A percentile compares a stretch with the other conserved stretches of the same genome.
phyloP scores from a whole-genome alignment of 768 basidiomycete species.

The Xerocomellus chrysenteron region DNA sequence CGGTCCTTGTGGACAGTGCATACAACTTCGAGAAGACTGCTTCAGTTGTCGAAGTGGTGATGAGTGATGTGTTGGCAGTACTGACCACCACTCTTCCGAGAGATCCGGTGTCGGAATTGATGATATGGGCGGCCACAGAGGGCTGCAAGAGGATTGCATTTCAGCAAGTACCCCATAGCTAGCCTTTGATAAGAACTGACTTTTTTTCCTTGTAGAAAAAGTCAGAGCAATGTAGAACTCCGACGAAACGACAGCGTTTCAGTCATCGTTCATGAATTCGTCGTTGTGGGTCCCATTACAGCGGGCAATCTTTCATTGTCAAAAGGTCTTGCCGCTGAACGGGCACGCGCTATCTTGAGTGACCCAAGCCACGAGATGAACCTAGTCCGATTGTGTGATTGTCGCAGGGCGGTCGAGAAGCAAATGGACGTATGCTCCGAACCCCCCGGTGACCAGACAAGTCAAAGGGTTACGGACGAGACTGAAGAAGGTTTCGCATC shows the following conservation, averaged over 20 bases:
- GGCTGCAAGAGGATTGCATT: conserved; percentile 57
- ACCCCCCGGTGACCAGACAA: conserved; percentile 17
- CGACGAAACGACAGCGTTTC: conserved; percentile 52
- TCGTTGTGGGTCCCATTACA: conserved; percentile 60
- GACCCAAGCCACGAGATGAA: conserved; percentile 45
- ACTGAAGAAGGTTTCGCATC: conserved; percentile 52
- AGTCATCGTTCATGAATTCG: conserved; percentile 56
- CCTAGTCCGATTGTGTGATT: conserved; percentile 45
- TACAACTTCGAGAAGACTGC: conserved; percentile 71
- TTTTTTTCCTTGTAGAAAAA: conserved; percentile 34
- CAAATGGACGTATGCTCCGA: conserved; percentile 16
- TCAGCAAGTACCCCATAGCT: conserved; percentile 36
- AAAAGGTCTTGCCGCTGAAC: conserved; percentile 66
- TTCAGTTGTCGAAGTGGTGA: conserved; percentile 56
- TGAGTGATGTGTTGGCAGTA: conserved; percentile 63
- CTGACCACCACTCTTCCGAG: conserved; percentile 58
- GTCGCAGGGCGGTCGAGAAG: conserved; percentile 25
- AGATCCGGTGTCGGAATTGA: conserved; percentile 73
- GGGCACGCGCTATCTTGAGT: conserved; percentile 52
- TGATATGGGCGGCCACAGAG: conserved; percentile 58
- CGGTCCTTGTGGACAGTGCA: conserved; percentile 76
- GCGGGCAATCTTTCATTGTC: conserved; percentile 59
- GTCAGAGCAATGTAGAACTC: conserved; percentile 41
- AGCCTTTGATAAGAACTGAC: conserved; percentile 2
- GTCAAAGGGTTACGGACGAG: conserved; percentile 38